These are phyloP conservation scores for Phaeolepiota aurea DNA, from an alignment of 768 basidiomycete genomes.

Conservation along the genomic window DNA sequence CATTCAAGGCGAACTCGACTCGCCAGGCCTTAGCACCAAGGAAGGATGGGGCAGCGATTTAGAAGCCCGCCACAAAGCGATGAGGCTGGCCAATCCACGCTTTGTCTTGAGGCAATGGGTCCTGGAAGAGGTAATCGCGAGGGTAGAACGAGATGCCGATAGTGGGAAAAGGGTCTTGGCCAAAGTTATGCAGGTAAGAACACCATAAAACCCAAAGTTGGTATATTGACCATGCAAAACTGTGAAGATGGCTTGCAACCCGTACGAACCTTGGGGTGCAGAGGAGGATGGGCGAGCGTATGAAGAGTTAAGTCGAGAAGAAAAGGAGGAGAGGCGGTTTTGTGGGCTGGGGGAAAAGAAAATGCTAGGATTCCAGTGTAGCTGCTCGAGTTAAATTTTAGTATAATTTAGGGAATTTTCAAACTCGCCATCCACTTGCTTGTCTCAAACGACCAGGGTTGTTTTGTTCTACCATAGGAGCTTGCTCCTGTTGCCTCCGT, in stretches of 20 bases:
- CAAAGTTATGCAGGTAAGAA: conserved; percentile 77
- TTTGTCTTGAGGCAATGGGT: conserved; percentile 96
- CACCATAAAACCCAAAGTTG: too few species aligned
- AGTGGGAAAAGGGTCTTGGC: conserved; percentile 62
- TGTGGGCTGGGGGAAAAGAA: conserved; percentile 71
- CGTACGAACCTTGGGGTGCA: conserved; percentile 84
- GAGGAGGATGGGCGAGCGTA: conserved; percentile 43
- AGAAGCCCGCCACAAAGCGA: conserved; percentile 36
- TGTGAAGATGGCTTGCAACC: conserved; percentile 85
- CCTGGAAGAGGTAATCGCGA: conserved; percentile 83
- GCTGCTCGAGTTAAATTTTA: conserved; percentile 67
- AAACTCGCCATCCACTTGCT: too few species aligned
- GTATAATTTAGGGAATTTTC: too few species aligned
- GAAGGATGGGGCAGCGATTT: conserved; percentile 21
- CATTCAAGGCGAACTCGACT: conserved; percentile 37
- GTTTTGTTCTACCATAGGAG: too few species aligned
- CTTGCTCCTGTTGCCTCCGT: too few species aligned
- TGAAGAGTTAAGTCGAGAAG: conserved; percentile 44
- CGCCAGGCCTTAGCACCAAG: too few species aligned
- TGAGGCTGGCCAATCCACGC: conserved; percentile 69
- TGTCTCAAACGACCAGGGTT: too few species aligned
- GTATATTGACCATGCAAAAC: too few species aligned
- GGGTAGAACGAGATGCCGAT: conserved; percentile 57
- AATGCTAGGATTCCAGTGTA: conserved; percentile 89
- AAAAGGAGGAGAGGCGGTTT: conserved; percentile 61